Conservation (phyloP, 192 early-diverging fungal species). For the Funneliformis geosporum region DNA sequence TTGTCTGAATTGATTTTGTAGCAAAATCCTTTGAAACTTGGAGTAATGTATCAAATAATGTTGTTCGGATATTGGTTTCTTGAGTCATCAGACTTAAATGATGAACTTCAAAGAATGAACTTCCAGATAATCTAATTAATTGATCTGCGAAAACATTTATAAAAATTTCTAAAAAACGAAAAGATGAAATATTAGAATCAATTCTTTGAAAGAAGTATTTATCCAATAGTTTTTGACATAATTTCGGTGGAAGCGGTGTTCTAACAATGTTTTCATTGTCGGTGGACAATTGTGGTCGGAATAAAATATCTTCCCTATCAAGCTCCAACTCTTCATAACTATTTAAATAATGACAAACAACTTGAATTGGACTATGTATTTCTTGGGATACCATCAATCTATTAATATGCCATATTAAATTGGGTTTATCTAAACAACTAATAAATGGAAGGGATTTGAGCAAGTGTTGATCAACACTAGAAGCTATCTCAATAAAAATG, state of each 20-base stretch:
- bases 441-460: conserved; percentile 16
- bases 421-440: background rate
- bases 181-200: background rate
- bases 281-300: background rate
- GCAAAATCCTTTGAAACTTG: conserved; percentile 32
- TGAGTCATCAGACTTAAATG: conserved; percentile 14
- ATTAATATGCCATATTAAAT: conserved; percentile 20
- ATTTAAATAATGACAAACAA: conserved; percentile 25
- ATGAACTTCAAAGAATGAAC: conserved; percentile 28
- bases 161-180: conserved; percentile 28
- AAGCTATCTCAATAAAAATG: conserved; percentile 34
- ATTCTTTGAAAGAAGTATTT: conserved; percentile 21
- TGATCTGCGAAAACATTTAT: conserved; percentile 23
- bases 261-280: background rate
- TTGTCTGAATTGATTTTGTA: conserved; percentile 22
- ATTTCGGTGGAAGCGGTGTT: background rate
- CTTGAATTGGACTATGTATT: conserved; percentile 31
- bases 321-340: background rate
- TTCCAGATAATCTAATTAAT: conserved; percentile 27
- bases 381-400: conserved; percentile 25
- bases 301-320: conserved; percentile 23
- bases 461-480: conserved; percentile 22
- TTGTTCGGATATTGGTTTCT: conserved; percentile 16
- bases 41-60: conserved; percentile 18
- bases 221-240: conserved; percentile 12